These are phyloP conservation scores for Gracilariopsis chorda DNA, from an alignment of 23 red algal species.

Conservation along the genomic window DNA sequence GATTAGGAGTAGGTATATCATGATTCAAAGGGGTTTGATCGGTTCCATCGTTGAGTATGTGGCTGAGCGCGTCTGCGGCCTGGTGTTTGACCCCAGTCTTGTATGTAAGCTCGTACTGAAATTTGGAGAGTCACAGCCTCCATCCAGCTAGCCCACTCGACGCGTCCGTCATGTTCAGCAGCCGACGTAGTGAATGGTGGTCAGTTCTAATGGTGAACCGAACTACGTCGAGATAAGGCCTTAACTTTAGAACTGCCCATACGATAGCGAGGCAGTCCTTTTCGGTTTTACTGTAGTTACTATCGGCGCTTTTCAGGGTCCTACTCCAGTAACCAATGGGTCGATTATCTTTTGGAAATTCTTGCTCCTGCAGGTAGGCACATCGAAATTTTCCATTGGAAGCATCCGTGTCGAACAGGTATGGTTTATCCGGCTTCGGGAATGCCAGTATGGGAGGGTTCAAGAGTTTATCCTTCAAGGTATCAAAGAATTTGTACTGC, in stretches of 20 bases:
- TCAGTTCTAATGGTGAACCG: slow-evolving; percentile 13
- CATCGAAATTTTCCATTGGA: background rate
- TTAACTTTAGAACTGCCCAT: background rate
- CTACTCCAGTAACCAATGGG: slow-evolving; percentile 24
- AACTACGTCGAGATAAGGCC: background rate
- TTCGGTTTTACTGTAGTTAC: background rate
- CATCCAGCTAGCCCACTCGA: background rate
- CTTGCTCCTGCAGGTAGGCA: background rate
- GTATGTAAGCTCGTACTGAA: background rate
- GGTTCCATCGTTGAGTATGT: background rate
- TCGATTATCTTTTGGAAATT: background rate
- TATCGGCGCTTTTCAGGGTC: background rate
- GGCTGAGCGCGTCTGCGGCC: background rate
- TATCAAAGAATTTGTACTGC: background rate
- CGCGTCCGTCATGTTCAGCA: background rate
- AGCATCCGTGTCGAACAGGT: slow-evolving; percentile 6
- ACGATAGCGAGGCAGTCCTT: slow-evolving; percentile 18
- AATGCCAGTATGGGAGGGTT: slow-evolving; percentile 31
- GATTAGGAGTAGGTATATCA: background rate
- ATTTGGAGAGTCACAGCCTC: background rate
- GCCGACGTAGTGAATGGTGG: background rate
- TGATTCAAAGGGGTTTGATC: background rate
- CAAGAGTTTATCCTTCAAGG: background rate
- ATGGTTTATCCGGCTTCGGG: background rate
- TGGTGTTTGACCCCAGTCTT: background rate